Base-by-base conservation (phyloP, 169 alveolate species). In the Eimeria maxima region DNA sequence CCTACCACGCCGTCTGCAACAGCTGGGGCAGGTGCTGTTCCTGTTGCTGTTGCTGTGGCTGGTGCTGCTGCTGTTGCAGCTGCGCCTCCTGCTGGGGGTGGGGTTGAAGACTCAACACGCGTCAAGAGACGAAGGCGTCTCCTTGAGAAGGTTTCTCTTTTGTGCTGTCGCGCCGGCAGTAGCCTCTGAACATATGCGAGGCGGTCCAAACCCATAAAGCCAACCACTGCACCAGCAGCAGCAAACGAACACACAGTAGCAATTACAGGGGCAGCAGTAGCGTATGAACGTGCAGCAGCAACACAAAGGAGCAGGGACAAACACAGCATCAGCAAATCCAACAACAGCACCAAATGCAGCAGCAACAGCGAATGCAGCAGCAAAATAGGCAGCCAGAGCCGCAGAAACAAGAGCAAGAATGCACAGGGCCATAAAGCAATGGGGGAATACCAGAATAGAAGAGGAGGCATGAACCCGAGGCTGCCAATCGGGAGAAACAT, bases 271-370 rank as follows among this genome's bases (percentile, higher is more conserved):
- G 63, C 63, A 53, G 63, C 63, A 53, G 63, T 16, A 53, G 63
- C 63, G 18, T 11, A 53, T 53, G 69, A 3, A 53, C 60, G 16
- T 18, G 69, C 69, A 60, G 69, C 69, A 60, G 69, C 69, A 60
- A 20, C n/a, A 33, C 38, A 33, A 33, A 33, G 38, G 38, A 33
- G 38, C 38, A 33, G 38, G 38, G 38, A 1, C 0, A 33, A 33
- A 33, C 1, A 33, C 38, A 33, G 38, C 38, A 33, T 33, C 38
- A 18, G 83, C 50, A 71, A 27, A 71, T 27, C 47, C 83, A 7
- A 38, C 55, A 44, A 83, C 94, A 87, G 94, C 95, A 90, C 95
- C 96, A 95, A 44, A n/a, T 57, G 93, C 96, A 87, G 90, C 96
- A 95, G 95, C 86, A 87, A 38, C 38, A 13, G 92, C 95, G 86